Evolutionary conservation across 148 eudicot species (phyloP).

Genomic region (Polygonum aviculare): DNA sequence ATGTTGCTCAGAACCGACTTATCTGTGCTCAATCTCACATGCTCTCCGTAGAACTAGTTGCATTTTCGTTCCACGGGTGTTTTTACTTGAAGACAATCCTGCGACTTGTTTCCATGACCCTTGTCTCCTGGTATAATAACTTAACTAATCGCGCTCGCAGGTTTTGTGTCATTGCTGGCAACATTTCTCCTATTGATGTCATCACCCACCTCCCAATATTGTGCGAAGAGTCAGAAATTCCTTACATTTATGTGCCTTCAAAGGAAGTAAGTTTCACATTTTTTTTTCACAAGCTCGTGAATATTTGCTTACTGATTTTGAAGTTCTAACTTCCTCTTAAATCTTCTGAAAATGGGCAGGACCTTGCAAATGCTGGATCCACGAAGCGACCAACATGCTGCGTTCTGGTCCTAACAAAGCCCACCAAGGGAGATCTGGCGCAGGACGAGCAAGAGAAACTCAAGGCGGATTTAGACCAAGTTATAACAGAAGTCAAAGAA

Average conservation of each 20-base stretch:
- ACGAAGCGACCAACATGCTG: constrained; percentile 98
- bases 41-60: background rate
- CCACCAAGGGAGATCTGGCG: constrained; percentile 69
- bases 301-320: too few species aligned
- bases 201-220: constrained; percentile 89
- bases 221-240: constrained; percentile 87
- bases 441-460: constrained; percentile 62
- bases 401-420: constrained; percentile 77
- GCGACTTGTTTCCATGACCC: background rate
- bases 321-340: too few species aligned
- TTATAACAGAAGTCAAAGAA: constrained; percentile 54
- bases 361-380: constrained; percentile 94
- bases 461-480: constrained; percentile 60
- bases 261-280: constrained; percentile 58
- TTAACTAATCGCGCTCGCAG: constrained; percentile 28
- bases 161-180: constrained; percentile 88
- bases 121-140: background rate
- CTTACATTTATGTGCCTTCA: constrained; percentile 76
- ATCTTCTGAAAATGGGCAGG: constrained; percentile 23
- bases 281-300: too few species aligned
- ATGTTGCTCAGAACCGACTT: too few species aligned
- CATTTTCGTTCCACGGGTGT: background rate
- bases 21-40: too few species aligned
- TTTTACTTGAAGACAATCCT: too few species aligned
- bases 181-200: constrained; percentile 96